phyloP scores from a whole-genome alignment of 805 yeast genomes.

The Blastobotrys parvus region DNA sequence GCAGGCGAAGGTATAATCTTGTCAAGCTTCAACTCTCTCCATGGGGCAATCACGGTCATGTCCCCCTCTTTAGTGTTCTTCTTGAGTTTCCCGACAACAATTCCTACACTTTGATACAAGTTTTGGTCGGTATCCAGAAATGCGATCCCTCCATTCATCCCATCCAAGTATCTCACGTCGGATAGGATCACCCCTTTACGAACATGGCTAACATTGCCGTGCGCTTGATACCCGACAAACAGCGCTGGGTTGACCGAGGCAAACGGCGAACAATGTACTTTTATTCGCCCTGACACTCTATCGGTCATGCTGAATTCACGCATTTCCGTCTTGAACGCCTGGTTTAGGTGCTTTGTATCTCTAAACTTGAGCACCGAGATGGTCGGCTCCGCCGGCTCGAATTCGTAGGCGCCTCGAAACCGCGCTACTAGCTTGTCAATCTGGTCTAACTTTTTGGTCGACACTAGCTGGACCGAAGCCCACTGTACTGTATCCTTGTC shows the following conservation, averaged over 20 bases:
- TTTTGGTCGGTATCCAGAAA: background rate
- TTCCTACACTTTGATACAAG: background rate
- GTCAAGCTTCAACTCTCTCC: conserved; percentile 16
- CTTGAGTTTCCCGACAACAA: background rate
- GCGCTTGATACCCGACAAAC: conserved; percentile 24
- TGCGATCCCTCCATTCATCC: conserved; percentile 30
- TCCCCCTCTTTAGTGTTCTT: conserved; percentile 25
- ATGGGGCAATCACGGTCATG: conserved; percentile 24
- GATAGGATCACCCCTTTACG: conserved; percentile 13
- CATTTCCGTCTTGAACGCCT: background rate
- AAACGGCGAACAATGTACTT: conserved; percentile 26
- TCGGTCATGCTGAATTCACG: too few relatives aligned
- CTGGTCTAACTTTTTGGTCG: background rate
- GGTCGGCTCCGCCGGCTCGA: background rate
- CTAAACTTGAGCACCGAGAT: too few relatives aligned
- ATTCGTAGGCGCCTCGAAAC: background rate
- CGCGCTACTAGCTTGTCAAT: background rate
- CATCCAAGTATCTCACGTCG: conserved; percentile 28
- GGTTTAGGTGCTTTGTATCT: too few relatives aligned
- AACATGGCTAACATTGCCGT: conserved; percentile 22
- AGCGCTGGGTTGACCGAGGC: conserved; percentile 28
- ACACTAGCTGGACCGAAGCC: background rate
- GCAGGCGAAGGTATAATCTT: background rate
- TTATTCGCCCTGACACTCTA: conserved; percentile 1
- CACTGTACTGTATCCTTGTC: conserved; percentile 1